Evolutionary conservation across 2,329 filamentous ascomycete species (phyloP).

Genomic region (Drechslerella coelobrocha): DNA sequence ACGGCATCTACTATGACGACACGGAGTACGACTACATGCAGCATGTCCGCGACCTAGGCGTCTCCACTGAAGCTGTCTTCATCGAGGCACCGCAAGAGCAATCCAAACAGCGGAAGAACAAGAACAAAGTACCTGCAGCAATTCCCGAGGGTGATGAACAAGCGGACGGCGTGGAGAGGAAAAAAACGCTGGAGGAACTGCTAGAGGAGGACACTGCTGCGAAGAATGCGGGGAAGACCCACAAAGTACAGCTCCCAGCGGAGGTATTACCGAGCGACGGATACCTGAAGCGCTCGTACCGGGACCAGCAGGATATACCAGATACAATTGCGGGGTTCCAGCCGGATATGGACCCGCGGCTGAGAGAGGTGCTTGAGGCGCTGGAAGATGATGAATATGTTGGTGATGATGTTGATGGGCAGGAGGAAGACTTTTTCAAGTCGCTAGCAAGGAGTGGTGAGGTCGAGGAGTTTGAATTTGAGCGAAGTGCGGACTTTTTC

Average conservation of each 20-base stretch:
- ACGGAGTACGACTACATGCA: slow-evolving; percentile 99
- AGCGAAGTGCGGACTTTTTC: slow-evolving; percentile 75
- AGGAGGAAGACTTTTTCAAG: slow-evolving; percentile 74
- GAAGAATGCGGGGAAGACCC: slow-evolving; percentile 57
- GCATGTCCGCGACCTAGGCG: slow-evolving; percentile 86
- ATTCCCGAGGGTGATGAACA: slow-evolving; percentile 33
- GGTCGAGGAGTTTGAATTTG: slow-evolving; percentile 66
- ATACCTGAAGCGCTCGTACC: slow-evolving; percentile 77
- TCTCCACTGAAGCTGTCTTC: slow-evolving; percentile 76
- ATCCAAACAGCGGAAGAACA: slow-evolving; percentile 62
- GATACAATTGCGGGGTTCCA: slow-evolving; percentile 93
- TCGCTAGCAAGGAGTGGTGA: slow-evolving; percentile 62
- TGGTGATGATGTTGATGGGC: slow-evolving; percentile 58
- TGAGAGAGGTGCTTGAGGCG: slow-evolving; percentile 61
- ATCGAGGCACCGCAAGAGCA: slow-evolving; percentile 72
- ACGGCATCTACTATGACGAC: slow-evolving; percentile 95
- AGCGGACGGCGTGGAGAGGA: slow-evolving; percentile 67
- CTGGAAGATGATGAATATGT: slow-evolving; percentile 57
- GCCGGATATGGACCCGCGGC: slow-evolving; percentile 90
- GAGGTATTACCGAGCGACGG: slow-evolving; percentile 82
- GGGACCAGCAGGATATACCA: slow-evolving; percentile 90
- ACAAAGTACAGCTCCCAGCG: slow-evolving; percentile 64
- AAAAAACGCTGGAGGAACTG: slow-evolving; percentile 81
- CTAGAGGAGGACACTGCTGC: slow-evolving; percentile 67
- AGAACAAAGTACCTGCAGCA: slow-evolving; percentile 62